These are phyloP conservation scores for Phyllosticta paracitricarpa DNA, from an alignment of 2,329 filamentous ascomycete species.

Conservation along the genomic window DNA sequence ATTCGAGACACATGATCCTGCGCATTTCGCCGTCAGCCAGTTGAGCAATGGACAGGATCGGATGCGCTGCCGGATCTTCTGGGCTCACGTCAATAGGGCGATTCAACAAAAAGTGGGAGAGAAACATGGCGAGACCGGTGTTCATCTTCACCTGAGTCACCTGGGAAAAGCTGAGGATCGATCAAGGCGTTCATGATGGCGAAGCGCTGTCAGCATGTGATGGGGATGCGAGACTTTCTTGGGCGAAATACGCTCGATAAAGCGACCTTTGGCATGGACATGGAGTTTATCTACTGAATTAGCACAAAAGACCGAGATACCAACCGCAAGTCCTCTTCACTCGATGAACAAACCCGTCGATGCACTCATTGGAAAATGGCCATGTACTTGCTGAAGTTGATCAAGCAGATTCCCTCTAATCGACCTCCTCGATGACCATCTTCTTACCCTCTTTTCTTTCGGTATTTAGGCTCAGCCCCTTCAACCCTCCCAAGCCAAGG, in stretches of 20 bases:
- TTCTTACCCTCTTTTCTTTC: conserved; percentile 27
- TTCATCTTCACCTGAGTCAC: neutral
- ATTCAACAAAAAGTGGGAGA: neutral
- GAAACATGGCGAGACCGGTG: neutral
- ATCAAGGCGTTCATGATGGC: neutral
- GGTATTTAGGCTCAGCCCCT: conserved; percentile 34
- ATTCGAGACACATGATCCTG: neutral
- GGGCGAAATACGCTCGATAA: neutral
- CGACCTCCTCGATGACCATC: conserved; percentile 47
- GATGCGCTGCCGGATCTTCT: neutral
- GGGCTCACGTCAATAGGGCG: neutral
- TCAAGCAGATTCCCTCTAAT: conserved; percentile 30
- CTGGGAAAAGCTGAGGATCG: neutral
- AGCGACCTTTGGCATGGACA: neutral
- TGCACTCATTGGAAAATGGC: neutral
- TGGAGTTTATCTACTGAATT: neutral
- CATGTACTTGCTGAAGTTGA: neutral
- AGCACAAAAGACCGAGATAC: neutral
- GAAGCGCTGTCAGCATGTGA: neutral
- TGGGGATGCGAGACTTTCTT: neutral
- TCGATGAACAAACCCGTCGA: neutral
- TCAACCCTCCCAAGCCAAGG: conserved; percentile 30
- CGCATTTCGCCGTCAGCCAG: neutral
- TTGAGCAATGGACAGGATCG: neutral
- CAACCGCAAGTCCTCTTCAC: neutral